Percentiles rank a stretch among this genome's conserved stretches.
phyloP scores from a whole-genome alignment of 176 grass and related monocot genomes.

The Olyra latifolia region DNA sequence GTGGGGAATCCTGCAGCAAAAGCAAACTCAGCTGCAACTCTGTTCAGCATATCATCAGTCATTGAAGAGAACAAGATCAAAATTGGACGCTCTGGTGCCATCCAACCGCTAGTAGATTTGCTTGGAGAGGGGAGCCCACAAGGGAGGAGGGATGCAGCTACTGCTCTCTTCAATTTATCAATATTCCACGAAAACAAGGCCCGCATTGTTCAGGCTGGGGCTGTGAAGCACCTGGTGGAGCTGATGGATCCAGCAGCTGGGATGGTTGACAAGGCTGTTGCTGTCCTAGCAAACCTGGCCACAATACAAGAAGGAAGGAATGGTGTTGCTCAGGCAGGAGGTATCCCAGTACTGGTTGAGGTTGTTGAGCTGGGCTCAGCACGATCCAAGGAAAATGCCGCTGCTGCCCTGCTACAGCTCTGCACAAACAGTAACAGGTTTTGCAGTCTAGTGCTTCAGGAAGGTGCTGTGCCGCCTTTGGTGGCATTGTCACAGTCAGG shows the following conservation, averaged over 20 bases:
- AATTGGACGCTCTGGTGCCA: constrained; percentile 74
- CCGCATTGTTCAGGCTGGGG: constrained; percentile 74
- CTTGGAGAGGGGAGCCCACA: constrained; percentile 60
- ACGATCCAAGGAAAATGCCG: constrained; percentile 76
- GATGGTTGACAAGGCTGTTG: constrained; percentile 85
- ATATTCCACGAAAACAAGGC: constrained; percentile 80
- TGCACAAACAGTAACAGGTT: constrained; percentile 72
- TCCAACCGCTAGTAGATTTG: constrained; percentile 73
- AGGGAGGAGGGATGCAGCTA: constrained; percentile 88
- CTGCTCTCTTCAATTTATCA: constrained; percentile 80
- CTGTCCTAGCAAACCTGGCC: constrained; percentile 83
- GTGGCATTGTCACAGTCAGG: constrained; percentile 79
- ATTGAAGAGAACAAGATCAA: constrained; percentile 74
- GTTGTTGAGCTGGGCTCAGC: constrained; percentile 88
- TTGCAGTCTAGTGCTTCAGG: constrained; percentile 79
- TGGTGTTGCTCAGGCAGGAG: constrained; percentile 59
- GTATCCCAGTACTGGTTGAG: constrained; percentile 74
- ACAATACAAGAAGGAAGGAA: constrained; percentile 64
- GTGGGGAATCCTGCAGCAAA: constrained; percentile 78
- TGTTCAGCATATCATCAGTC: constrained; percentile 85
- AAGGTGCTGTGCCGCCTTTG: constrained; percentile 82
- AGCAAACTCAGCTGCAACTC: constrained; percentile 75
- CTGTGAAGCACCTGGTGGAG: constrained; percentile 69
- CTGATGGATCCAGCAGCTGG: constrained; percentile 89
- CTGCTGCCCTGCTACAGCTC: constrained; percentile 68